Percentiles rank a stretch among this genome's conserved stretches.
Evolutionary conservation across 371 early-diverging fungal genomes (phyloP).

Genomic region (Mortierella sp.): DNA sequence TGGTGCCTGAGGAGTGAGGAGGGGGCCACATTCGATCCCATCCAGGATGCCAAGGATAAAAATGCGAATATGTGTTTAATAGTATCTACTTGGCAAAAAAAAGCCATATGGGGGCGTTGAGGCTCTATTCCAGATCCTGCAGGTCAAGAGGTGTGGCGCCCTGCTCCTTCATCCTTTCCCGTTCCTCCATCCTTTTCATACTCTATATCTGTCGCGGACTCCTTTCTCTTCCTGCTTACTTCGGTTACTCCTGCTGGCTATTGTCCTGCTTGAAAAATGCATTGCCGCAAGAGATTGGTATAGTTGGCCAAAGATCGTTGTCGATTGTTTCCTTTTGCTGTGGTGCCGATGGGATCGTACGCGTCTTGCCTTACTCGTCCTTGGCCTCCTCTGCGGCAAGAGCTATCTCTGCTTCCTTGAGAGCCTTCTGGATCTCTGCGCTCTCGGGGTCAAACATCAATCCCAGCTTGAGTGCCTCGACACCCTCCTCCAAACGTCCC

Average conservation of each 20-base stretch:
- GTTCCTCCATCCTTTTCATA: neutral
- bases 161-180: neutral
- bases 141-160: slow-evolving; percentile 26
- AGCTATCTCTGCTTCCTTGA: slow-evolving; percentile 57
- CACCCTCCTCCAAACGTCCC: slow-evolving; percentile 74
- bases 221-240: neutral
- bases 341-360: neutral
- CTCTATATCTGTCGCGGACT: neutral
- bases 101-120: neutral
- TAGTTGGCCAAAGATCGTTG: slow-evolving; percentile 6
- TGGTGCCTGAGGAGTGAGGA: neutral
- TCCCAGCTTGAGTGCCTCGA: slow-evolving; percentile 77
- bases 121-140: slow-evolving; percentile 44
- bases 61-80: neutral
- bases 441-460: slow-evolving; percentile 78
- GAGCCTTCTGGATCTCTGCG: slow-evolving; percentile 69
- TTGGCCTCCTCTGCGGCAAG: slow-evolving; percentile 23
- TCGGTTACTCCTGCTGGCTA: neutral
- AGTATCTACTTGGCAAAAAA: neutral
- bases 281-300: neutral
- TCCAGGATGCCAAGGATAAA: neutral
- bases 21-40: neutral
- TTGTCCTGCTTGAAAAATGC: neutral
- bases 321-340: neutral
- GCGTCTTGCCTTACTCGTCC: slow-evolving; percentile 6